A percentile compares a stretch with the other conserved stretches of the same genome.
phyloP scores from a whole-genome alignment of 2,329 filamentous ascomycete genomes.

The Paecilomyces sp. region DNA sequence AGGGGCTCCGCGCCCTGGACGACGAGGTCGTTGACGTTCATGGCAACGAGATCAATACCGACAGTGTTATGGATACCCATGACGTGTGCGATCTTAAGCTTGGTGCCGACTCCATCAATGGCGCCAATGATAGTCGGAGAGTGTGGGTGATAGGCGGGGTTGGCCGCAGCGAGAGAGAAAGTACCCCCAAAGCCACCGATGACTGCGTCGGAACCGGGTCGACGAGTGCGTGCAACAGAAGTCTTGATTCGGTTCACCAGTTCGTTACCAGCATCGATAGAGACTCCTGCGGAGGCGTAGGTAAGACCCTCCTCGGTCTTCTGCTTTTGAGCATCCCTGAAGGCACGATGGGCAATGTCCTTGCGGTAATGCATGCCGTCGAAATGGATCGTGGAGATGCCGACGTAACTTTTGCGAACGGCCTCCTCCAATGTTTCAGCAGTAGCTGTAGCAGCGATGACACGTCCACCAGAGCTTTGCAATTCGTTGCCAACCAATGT shows the following conservation, averaged over 20 bases:
- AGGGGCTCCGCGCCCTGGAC: constrained; percentile 92
- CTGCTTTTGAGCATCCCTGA: constrained; percentile 22
- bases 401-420: constrained; percentile 79
- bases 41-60: constrained; percentile 92
- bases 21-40: constrained; percentile 98
- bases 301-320: constrained; percentile 51
- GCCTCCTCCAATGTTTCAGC: constrained; percentile 70
- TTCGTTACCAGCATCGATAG: constrained; percentile 87
- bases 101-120: constrained; percentile 94
- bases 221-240: constrained; percentile 75
- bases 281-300: constrained; percentile 88
- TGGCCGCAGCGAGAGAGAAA: constrained; percentile 61
- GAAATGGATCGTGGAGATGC: constrained; percentile 72
- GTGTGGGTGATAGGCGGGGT: constrained; percentile 66
- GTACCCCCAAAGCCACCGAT: constrained; percentile 94
- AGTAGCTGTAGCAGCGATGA: constrained; percentile 85
- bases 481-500: constrained; percentile 56
- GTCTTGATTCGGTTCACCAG: constrained; percentile 89
- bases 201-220: constrained; percentile 81
- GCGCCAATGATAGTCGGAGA: constrained; percentile 83
- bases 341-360: constrained; percentile 75
- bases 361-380: constrained; percentile 85
- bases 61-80: constrained; percentile 90
- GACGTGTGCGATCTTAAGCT: constrained; percentile 89
- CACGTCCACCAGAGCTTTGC: constrained; percentile 75